Evolutionary conservation across 2,329 filamentous ascomycete genomes (phyloP), one percentile per base, ranked within the genome.

Genomic region (Plectosphaerella sp.): DNA sequence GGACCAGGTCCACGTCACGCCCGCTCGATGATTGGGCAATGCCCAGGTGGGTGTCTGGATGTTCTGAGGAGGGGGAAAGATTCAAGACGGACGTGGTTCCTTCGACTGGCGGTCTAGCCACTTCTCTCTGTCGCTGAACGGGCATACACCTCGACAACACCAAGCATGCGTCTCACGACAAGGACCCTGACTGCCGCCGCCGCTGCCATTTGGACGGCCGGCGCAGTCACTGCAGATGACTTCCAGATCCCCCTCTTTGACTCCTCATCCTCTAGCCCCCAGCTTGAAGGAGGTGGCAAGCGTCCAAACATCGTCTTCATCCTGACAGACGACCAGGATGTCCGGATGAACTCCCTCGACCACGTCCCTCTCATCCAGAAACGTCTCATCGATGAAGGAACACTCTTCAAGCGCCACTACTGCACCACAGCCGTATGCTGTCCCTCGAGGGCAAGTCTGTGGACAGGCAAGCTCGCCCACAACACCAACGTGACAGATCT

Each of bases 341-440:
- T 83, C 11, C 77, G 82, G 52, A 72, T 87, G 62, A 69, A 82
- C 51, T 87, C 83, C 0, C 58, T 86, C 4, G 69, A 77, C 1
- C 84, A 84, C 57, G 81, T 82, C 65, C 81, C 79, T 0, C 66
- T 74, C 4, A 70, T 85, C 1, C 67, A 77, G 43, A 76, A 80
- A 55, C 74, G 82, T 56, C 60, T 88, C 2, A 66, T 72, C 8
- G 70, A 82, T 3, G 67, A 82, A 49, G 85, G 84, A 0, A 84
- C 81, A 0, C 72, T 73, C 1, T 87, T 79, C 57, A 69, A 71
- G 39, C 78, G 78, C 42, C 84, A 88, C 59, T 88, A 80, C 52
- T 84, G 82, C 58, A 87, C 84, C 0, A 81, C 83, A 0, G 75
- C 85, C 0, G 64, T 86, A 2, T 88, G 84, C 63, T 88, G 84